Conservation (phyloP, 179 eudicot genomes). For the Spergularia azorica region DNA sequence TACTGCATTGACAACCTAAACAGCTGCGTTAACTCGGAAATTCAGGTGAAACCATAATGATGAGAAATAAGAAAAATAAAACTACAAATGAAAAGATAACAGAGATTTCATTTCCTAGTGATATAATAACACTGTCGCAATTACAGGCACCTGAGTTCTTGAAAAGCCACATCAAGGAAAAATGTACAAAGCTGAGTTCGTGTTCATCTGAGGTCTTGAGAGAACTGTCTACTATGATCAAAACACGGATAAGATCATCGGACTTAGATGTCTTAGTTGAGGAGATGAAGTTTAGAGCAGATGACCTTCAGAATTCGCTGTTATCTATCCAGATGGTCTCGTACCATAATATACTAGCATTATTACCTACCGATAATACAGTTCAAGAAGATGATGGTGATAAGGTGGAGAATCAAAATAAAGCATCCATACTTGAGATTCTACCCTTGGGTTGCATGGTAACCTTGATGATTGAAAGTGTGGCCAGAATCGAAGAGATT, state of each 20-base stretch:
- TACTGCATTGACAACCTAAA: constrained; percentile 58
- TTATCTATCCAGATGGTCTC: constrained; percentile 39
- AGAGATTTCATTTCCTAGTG: neutral
- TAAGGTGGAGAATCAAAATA: constrained; percentile 10
- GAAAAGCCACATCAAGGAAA: constrained; percentile 41
- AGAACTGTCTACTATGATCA: constrained; percentile 45
- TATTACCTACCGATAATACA: neutral
- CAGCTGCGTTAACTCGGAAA: constrained; percentile 45
- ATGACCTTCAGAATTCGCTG: constrained; percentile 53
- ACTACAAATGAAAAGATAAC: neutral
- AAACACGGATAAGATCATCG: constrained; percentile 51
- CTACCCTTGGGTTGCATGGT: constrained; percentile 62
- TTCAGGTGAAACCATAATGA: constrained; percentile 37
- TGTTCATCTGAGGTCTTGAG: constrained; percentile 49
- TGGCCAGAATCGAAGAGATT: constrained; percentile 51
- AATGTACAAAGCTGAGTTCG: constrained; percentile 46
- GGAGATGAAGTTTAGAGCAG: constrained; percentile 56
- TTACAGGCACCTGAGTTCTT: constrained; percentile 54
- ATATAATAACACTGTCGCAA: neutral
- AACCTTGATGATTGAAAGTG: constrained; percentile 55
- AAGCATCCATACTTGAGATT: constrained; percentile 43
- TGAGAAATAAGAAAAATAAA: too few species aligned
- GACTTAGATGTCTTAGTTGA: constrained; percentile 32
- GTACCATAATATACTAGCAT: constrained; percentile 11
- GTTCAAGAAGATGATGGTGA: constrained; percentile 14